Evolutionary conservation across 129 eudicot genomes (phyloP), one percentile per base, ranked within the genome.

Genomic region (Smallanthus sonchifolius): DNA sequence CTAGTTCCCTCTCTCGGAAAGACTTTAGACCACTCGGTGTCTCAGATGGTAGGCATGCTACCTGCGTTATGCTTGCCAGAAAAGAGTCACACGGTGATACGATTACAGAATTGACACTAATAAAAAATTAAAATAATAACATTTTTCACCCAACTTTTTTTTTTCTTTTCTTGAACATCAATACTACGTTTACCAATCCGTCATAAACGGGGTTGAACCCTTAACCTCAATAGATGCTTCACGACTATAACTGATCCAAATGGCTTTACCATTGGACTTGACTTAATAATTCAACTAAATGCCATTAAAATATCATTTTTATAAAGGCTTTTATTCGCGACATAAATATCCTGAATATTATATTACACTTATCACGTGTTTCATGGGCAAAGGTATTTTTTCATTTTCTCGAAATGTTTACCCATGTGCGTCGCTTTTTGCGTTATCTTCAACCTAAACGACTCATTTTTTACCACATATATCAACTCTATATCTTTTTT

Each of bases 11-110:
- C 49, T 82, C 80, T 75, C 98, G 85, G 11, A 67, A 52, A 7
- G 5, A 16, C 60, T 55, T 84, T 60, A 92, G 56, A 14, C 94
- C 98, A n/a, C 65, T 69, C 8, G 98, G 98, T 3, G 96, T 92
- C 19, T 80, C 44, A 1, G 80, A 82, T 5, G 98, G 96, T 49
- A 92, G 69, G 81, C 84, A 92, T 24, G 98, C 19, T 32, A 61
- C 42, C 43, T 61, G 66, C 20, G 5, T 16, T 4, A 5, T 2
- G 5, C 32, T 5, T 3, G 8, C 9, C n/a, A 11, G 10, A 47
- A 14, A 0, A 3, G 2, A 16, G 30, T 52, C 30, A 52, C 10
- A 52, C 3, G 60, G 2, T 30, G 0, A 52, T 5, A 15, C 1
- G 15, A 0, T 48, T 39, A 7, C 6, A 0, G 15, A 44, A 9